These are phyloP conservation scores for Skeletonema menzelii DNA, from an alignment of 108 stramenopile genomes.

Conservation along the genomic window DNA sequence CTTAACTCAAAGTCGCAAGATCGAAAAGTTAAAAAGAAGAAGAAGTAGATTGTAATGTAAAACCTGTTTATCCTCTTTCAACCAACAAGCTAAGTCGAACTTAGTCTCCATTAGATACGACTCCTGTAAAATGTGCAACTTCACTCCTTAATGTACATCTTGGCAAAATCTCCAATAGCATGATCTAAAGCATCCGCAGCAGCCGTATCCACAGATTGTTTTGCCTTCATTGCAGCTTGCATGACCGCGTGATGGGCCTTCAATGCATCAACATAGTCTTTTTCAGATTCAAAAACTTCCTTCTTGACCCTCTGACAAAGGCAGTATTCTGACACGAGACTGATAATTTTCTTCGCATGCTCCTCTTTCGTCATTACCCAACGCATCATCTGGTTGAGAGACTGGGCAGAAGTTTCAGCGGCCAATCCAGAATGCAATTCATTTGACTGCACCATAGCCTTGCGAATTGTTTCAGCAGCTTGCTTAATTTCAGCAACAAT, in stretches of 20 bases:
- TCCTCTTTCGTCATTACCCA: slow-evolving; percentile 87
- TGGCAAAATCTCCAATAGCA: slow-evolving; percentile 68
- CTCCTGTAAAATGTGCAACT: background rate
- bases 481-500: slow-evolving; percentile 63
- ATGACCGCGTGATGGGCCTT: slow-evolving; percentile 77
- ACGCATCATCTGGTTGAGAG: slow-evolving; percentile 78
- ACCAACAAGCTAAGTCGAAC: background rate
- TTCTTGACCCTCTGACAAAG: slow-evolving; percentile 84
- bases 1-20: slow-evolving; percentile 63
- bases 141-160: slow-evolving; percentile 67
- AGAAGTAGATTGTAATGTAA: slow-evolving; percentile 37
- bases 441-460: slow-evolving; percentile 72
- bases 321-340: slow-evolving; percentile 66
- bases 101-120: background rate
- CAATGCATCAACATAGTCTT: slow-evolving; percentile 71
- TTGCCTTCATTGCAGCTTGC: slow-evolving; percentile 82
- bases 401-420: slow-evolving; percentile 38
- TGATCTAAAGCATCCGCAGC: slow-evolving; percentile 70
- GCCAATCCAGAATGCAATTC: slow-evolving; percentile 56
- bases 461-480: slow-evolving; percentile 63
- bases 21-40: slow-evolving; percentile 65
- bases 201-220: slow-evolving; percentile 68
- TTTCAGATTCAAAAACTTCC: slow-evolving; percentile 56
- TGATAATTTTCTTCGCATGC: slow-evolving; percentile 73
- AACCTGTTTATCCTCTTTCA: background rate